These are phyloP conservation scores for Ogataea nitratoaversa DNA, from an alignment of 805 yeast species.

Conservation along the genomic window DNA sequence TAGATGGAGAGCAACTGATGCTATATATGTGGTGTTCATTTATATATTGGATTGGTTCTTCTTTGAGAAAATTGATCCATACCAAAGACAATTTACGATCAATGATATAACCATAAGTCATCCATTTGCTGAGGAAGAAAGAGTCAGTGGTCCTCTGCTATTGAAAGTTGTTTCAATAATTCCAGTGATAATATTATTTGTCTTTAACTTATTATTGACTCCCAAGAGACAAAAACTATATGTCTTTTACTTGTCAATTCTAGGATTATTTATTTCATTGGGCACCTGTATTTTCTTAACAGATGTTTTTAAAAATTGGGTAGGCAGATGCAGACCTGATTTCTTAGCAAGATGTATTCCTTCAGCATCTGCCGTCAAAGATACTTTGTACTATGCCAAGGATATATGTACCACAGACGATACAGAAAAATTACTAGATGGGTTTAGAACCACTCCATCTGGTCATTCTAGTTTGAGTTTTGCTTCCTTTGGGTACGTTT, in stretches of 20 bases:
- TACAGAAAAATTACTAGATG: conserved; percentile 47
- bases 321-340: conserved; percentile 92
- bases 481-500: conserved; percentile 59
- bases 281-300: conserved; percentile 61
- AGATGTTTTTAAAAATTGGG: conserved; percentile 72
- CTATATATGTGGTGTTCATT: conserved; percentile 18
- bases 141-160: conserved; percentile 57
- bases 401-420: conserved; percentile 62
- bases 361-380: conserved; percentile 46
- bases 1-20: conserved; percentile 27
- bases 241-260: conserved; percentile 55
- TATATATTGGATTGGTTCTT: conserved; percentile 19
- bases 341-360: conserved; percentile 84
- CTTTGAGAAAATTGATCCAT: conserved; percentile 46
- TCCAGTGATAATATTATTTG: conserved; percentile 42
- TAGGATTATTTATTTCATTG: conserved; percentile 64
- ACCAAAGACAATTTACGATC: conserved; percentile 71
- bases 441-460: conserved; percentile 78
- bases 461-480: conserved; percentile 76
- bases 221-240: conserved; percentile 52
- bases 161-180: conserved; percentile 48
- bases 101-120: conserved; percentile 76
- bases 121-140: conserved; percentile 73
- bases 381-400: conserved; percentile 50
- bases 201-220: conserved; percentile 32